These are phyloP conservation scores for Cymbidium sinense DNA, from an alignment of 106 monocot species.

Conservation along the genomic window DNA sequence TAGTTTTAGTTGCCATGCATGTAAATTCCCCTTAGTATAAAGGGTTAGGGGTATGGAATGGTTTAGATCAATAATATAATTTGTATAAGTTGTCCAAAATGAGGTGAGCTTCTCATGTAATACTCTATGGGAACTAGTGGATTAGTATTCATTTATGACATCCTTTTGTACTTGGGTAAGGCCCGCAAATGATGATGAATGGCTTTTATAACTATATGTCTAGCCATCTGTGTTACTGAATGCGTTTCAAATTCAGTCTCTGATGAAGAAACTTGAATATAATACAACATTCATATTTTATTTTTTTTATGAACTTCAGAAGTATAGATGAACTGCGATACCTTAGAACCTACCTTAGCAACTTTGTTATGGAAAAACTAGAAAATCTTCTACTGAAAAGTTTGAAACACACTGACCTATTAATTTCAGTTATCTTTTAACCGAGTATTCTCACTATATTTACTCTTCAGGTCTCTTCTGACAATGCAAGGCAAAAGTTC, in stretches of 20 bases:
- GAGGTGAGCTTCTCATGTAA: neutral
- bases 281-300: no score
- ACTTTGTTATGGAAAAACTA: neutral
- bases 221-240: neutral
- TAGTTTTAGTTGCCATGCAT: no score
- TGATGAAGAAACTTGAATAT: neutral
- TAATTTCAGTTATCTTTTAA: neutral
- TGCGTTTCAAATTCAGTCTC: neutral
- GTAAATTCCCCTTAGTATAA: no score
- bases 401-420: neutral
- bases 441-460: neutral
- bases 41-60: neutral
- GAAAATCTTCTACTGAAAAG: neutral
- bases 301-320: no score
- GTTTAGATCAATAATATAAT: neutral
- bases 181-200: neutral
- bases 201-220: neutral
- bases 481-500: constrained; percentile 61
- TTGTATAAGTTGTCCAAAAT: neutral
- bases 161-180: no score
- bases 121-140: neutral
- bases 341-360: no score
- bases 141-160: neutral
- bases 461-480: constrained; percentile 48
- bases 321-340: no score